Percentiles rank a stretch among this genome's conserved stretches.
phyloP scores from a whole-genome alignment of 768 basidiomycete genomes.

The Leccinellum albellum region DNA sequence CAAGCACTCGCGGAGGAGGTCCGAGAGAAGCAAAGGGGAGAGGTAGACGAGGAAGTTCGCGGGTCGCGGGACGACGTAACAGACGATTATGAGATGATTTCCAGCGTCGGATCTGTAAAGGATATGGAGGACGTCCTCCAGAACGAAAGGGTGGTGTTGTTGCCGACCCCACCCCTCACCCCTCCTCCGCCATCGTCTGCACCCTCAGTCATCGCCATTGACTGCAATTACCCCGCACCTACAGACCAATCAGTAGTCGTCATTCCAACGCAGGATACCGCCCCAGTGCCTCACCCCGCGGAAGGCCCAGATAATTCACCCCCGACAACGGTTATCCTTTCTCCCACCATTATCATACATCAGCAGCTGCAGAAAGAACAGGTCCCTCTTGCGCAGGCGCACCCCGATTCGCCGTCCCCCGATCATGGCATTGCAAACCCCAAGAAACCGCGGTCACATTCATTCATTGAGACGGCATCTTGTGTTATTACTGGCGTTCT shows the following conservation, averaged over 20 bases:
- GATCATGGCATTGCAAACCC: slow-evolving; percentile 11
- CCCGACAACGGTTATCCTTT: slow-evolving; percentile 16
- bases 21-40: slow-evolving; percentile 43
- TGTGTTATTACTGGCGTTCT: slow-evolving; percentile 57
- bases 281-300: not conserved
- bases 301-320: slow-evolving; percentile 5
- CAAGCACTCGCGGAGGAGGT: slow-evolving; percentile 65
- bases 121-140: slow-evolving; percentile 6
- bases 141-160: slow-evolving; percentile 9
- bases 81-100: slow-evolving; percentile 36
- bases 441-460: slow-evolving; percentile 20
- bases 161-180: slow-evolving; percentile 21
- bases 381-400: slow-evolving; percentile 9
- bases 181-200: slow-evolving; percentile 18
- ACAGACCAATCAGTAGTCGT: not conserved
- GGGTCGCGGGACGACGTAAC: slow-evolving; percentile 49
- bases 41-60: slow-evolving; percentile 42
- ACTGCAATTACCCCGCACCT: slow-evolving; percentile 14
- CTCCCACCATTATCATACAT: slow-evolving; percentile 28
- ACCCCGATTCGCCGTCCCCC: slow-evolving; percentile 6
- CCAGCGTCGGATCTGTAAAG: slow-evolving; percentile 17
- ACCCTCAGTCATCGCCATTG: slow-evolving; percentile 8
- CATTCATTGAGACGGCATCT: slow-evolving; percentile 37
- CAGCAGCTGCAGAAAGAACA: slow-evolving; percentile 20
- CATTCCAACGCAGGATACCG: slow-evolving; percentile 6